These are phyloP conservation scores for Cladosporium sp. DNA, from an alignment of 2,329 filamentous ascomycete species.

Conservation along the genomic window DNA sequence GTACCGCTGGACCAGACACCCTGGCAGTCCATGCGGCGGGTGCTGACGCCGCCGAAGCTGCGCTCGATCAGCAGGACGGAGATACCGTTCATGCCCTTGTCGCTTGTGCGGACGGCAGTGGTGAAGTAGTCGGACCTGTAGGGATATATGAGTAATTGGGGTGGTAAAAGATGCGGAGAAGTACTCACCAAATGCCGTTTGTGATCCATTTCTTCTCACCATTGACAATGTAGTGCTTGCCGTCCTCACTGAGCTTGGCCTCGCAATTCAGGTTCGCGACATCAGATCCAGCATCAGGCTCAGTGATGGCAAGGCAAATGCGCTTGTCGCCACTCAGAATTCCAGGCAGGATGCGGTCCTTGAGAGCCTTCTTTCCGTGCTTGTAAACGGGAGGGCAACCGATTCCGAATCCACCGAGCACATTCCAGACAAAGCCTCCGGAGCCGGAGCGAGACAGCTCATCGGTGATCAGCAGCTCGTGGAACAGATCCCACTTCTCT, in stretches of 20 bases:
- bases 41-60: conserved; percentile 74
- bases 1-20: conserved; percentile 94
- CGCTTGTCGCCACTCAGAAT: conserved; percentile 91
- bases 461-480: conserved; percentile 92
- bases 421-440: conserved; percentile 93
- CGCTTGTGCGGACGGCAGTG: conserved; percentile 85
- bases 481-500: conserved; percentile 97
- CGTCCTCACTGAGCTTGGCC: conserved; percentile 88
- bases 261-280: conserved; percentile 94
- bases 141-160: conserved; percentile 46
- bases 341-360: conserved; percentile 80
- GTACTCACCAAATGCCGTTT: conserved; percentile 62
- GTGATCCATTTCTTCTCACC: conserved; percentile 99
- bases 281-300: conserved; percentile 88
- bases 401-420: conserved; percentile 94
- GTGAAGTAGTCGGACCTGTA: conserved; percentile 80
- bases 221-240: conserved; percentile 99
- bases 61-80: conserved; percentile 90
- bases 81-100: conserved; percentile 85
- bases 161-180: neutral
- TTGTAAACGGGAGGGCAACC: conserved; percentile 87
- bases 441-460: conserved; percentile 84
- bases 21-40: conserved; percentile 95
- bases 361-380: conserved; percentile 77
- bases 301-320: conserved; percentile 95